Base-by-base conservation (phyloP, 192 early-diverging fungal species). In the Dimargaris cristalligena region DNA sequence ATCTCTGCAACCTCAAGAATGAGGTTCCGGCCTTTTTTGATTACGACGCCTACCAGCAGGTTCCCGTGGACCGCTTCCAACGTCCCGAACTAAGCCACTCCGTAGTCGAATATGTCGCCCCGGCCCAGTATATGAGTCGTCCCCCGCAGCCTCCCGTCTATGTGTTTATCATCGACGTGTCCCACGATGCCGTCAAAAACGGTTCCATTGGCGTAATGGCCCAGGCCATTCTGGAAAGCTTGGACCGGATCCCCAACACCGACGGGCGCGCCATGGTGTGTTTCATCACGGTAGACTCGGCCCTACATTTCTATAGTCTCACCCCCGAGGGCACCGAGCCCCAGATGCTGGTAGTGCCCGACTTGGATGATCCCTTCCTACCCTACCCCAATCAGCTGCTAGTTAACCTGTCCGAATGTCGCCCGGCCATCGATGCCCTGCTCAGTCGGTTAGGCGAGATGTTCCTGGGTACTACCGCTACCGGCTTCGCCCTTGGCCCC, bases 71-170 rank as follows among this genome's bases (percentile, higher is more conserved):
- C 67, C 80, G 92, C 44, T 87, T 91, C 89, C 70, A 80, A 47
- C 82, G 92, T 29, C 75, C 88, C 9, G 94, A 98, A 56, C 72
- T 98, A 50, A 95, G 87, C 62, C 78, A 92, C 65, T 74, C 81
- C 8, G 86, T 88, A 35, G 87, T 98, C 0, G 94, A 98, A 70
- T 96, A 88, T 72, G 76, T 96, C 60, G 94, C 94, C 22, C 92
- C 94, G 4, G 85, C 87, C 61, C 93, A 96, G 67, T 98, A 98
- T 69, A 98, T 96, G 92, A 85, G 84, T 28, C 86, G 94, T 2
- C 94, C 94, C n/a, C 94, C 94, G 46, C 91, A 94, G 73, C 91
- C 94, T 25, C 84, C 91, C 34, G 89, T 91, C 20, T 84, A 89
- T 45, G 75, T 96, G 50, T 94, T 97, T 71, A 71, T 97, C 22